Conservation (phyloP, 768 basidiomycete species). For the Podaxis sp. region DNA sequence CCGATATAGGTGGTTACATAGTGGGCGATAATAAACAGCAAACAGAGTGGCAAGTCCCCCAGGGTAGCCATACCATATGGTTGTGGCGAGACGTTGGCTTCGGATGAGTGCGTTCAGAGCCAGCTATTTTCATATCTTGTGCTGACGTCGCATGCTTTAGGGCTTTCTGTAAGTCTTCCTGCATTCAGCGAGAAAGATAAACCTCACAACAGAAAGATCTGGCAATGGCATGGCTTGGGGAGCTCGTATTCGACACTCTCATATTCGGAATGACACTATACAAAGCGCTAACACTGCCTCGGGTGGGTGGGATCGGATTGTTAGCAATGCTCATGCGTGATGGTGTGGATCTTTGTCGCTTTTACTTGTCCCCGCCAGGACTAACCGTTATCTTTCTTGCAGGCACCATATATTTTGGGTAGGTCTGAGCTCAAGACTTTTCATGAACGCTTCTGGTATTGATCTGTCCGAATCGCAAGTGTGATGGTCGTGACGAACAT, state of each 20-base stretch:
- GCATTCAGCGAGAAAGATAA: conserved; percentile 20
- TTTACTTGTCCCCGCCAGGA: background rate
- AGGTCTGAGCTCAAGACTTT: background rate
- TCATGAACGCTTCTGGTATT: background rate
- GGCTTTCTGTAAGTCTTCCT: background rate
- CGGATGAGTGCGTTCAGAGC: background rate
- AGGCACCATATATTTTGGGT: conserved; percentile 44
- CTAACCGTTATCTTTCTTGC: background rate
- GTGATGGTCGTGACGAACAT: conserved; percentile 36
- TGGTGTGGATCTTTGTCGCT: conserved; percentile 25
- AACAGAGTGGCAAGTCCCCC: background rate
- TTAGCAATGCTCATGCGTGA: conserved; percentile 38
- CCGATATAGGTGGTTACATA: conserved; percentile 14
- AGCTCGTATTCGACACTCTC: conserved; percentile 36
- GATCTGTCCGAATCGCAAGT: conserved; percentile 19
- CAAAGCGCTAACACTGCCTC: conserved; percentile 32
- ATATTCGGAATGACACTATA: conserved; percentile 42
- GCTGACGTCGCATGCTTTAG: background rate
- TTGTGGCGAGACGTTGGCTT: background rate
- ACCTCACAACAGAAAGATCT: background rate
- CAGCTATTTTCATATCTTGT: conserved; percentile 12
- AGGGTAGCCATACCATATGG: background rate
- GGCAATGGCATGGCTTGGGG: background rate
- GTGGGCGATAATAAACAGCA: conserved; percentile 1
- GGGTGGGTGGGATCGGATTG: conserved; percentile 24